Percentiles rank a stretch among this genome's conserved stretches.
Conservation (phyloP, 2,329 filamentous ascomycete species). For the Penicillium sp. region DNA sequence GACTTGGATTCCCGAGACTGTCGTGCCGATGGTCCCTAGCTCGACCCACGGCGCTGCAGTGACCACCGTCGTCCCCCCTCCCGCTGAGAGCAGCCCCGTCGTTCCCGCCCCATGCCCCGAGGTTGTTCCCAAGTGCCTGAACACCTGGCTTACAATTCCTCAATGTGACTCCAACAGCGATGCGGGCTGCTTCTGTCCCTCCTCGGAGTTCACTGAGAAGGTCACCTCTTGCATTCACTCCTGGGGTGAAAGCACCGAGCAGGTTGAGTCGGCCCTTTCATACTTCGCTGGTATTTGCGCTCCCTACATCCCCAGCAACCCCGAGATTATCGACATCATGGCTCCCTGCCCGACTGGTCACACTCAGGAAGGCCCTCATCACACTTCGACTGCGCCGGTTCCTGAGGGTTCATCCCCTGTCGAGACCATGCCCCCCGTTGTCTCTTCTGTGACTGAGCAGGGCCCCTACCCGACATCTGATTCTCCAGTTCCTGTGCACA, state of each 20-base stretch:
- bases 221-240: conserved; percentile 74
- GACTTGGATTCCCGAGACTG: not conserved
- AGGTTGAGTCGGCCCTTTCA: conserved; percentile 62
- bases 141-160: conserved; percentile 71
- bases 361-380: conserved; percentile 19
- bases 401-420: not conserved
- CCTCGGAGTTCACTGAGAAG: conserved; percentile 64
- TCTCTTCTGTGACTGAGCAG: too few relatives aligned
- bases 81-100: conserved; percentile 11
- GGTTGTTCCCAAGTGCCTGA: conserved; percentile 77
- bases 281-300: conserved; percentile 91
- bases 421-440: too few relatives aligned
- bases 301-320: conserved; percentile 64
- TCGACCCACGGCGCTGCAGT: not conserved
- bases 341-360: conserved; percentile 33
- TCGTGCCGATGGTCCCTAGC: too few relatives aligned
- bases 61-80: not conserved
- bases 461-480: too few relatives aligned
- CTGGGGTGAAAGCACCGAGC: conserved; percentile 59
- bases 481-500: too few relatives aligned
- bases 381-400: conserved; percentile 6
- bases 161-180: conserved; percentile 79
- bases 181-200: conserved; percentile 75
- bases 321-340: conserved; percentile 53
- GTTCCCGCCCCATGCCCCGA: conserved; percentile 48